Percentiles rank a stretch among this genome's conserved stretches.
Evolutionary conservation across 345 rosid genomes (phyloP).

Genomic region (Murraya koenigii): DNA sequence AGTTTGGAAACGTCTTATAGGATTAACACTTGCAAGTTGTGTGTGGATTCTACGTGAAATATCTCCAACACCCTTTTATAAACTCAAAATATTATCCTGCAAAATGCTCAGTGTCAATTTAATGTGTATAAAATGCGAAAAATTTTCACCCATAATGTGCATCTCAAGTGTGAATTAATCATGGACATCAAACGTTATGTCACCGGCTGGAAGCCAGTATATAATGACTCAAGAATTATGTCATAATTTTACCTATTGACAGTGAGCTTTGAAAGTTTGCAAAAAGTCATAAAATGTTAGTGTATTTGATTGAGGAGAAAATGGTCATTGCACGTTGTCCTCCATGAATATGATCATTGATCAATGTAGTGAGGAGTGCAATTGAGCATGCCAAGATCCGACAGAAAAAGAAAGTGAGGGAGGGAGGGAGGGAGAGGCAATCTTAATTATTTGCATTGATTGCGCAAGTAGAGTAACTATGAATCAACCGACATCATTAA

Average conservation of each 20-base stretch:
- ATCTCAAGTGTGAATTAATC: neutral
- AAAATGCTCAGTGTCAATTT: neutral
- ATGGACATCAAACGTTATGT: neutral
- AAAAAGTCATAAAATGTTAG: neutral
- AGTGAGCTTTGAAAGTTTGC: too few relatives aligned
- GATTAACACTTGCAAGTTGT: neutral
- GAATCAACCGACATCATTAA: constrained; percentile 30
- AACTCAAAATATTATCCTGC: neutral
- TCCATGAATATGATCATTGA: neutral
- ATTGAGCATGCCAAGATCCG: constrained; percentile 11
- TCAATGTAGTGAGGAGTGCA: neutral
- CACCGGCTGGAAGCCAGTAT: too few relatives aligned
- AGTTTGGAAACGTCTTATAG: neutral
- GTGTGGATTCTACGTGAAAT: neutral
- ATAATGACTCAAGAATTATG: too few relatives aligned
- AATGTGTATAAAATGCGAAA: neutral
- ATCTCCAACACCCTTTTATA: neutral
- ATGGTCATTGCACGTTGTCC: neutral
- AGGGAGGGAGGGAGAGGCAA: neutral
- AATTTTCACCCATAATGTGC: too few relatives aligned
- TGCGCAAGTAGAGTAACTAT: constrained; percentile 27
- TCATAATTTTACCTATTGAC: too few relatives aligned
- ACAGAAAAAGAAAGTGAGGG: neutral
- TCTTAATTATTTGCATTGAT: constrained; percentile 41
- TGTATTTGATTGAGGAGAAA: neutral